These are phyloP conservation scores for Candida glaebosa DNA, from an alignment of 805 yeast species.

Conservation along the genomic window DNA sequence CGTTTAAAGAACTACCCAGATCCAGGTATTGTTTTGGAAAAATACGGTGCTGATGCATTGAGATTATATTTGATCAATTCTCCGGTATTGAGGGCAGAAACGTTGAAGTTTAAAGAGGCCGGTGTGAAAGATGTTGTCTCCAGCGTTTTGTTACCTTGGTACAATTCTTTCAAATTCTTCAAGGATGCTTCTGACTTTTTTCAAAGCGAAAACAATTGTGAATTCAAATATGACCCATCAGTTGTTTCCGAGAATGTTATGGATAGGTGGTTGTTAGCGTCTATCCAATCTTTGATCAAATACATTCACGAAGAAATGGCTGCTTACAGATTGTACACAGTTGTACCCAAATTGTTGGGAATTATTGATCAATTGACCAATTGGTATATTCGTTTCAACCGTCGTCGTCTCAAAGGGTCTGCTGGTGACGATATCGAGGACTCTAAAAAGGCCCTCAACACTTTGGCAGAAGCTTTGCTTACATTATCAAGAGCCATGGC, in stretches of 20 bases:
- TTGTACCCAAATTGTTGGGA: conserved; percentile 85
- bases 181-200: conserved; percentile 88
- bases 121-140: conserved; percentile 98
- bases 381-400: conserved; percentile 98
- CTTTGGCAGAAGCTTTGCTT: conserved; percentile 85
- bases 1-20: conserved; percentile 97
- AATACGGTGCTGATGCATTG: conserved; percentile 97
- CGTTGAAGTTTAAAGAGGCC: conserved; percentile 95
- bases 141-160: conserved; percentile 96
- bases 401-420: conserved; percentile 93
- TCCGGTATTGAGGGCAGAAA: conserved; percentile 95
- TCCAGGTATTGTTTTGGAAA: conserved; percentile 74
- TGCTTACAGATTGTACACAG: conserved; percentile 88
- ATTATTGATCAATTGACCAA: conserved; percentile 94
- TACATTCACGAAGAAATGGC: conserved; percentile 88
- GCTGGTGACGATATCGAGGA: conserved; percentile 77
- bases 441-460: conserved; percentile 81
- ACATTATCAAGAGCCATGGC: conserved; percentile 95
- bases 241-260: conserved; percentile 78
- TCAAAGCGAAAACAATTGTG: conserved; percentile 68
- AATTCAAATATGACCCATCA: conserved; percentile 67
- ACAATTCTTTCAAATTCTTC: conserved; percentile 95
- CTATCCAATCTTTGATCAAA: conserved; percentile 86
- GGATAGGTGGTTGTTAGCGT: conserved; percentile 97
- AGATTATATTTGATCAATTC: conserved; percentile 95